Evolutionary conservation across 2,329 filamentous ascomycete genomes (phyloP).

Genomic region (Verticillium isaacii): DNA sequence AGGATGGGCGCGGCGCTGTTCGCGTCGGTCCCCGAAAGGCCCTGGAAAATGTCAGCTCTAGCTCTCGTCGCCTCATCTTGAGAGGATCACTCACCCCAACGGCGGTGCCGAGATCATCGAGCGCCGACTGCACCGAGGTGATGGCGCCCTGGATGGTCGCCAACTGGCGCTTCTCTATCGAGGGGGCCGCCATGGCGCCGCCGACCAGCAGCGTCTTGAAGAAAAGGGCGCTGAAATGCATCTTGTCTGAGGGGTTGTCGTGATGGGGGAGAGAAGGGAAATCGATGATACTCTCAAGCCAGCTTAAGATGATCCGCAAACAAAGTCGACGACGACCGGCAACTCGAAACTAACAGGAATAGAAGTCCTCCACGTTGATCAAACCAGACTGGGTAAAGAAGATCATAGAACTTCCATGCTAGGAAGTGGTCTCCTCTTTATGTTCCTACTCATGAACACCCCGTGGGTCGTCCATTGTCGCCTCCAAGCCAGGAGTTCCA

Average conservation of each 20-base stretch:
- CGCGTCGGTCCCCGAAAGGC: constrained; percentile 44
- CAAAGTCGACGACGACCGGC: background rate
- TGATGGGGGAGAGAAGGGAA: background rate
- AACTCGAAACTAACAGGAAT: background rate
- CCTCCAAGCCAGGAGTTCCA: background rate
- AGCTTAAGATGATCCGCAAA: background rate
- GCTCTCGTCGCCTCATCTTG: background rate
- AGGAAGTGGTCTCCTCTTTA: background rate
- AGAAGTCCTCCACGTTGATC: background rate
- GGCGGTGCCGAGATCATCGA: constrained; percentile 44
- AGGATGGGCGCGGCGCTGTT: constrained; percentile 29
- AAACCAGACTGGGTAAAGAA: background rate
- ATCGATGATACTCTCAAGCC: background rate
- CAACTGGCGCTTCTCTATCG: constrained; percentile 31
- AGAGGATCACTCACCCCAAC: constrained; percentile 7
- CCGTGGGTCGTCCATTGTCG: background rate
- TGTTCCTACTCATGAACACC: background rate
- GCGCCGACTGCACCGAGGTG: constrained; percentile 51
- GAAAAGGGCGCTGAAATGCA: constrained; percentile 31
- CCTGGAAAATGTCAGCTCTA: background rate
- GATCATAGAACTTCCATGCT: background rate
- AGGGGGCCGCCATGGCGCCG: constrained; percentile 37
- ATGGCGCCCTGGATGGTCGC: constrained; percentile 55
- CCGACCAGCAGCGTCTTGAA: constrained; percentile 45
- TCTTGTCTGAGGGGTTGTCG: constrained; percentile 4